Evolutionary conservation across 345 rosid genomes (phyloP).

Genomic region (Kernera saxatilis): DNA sequence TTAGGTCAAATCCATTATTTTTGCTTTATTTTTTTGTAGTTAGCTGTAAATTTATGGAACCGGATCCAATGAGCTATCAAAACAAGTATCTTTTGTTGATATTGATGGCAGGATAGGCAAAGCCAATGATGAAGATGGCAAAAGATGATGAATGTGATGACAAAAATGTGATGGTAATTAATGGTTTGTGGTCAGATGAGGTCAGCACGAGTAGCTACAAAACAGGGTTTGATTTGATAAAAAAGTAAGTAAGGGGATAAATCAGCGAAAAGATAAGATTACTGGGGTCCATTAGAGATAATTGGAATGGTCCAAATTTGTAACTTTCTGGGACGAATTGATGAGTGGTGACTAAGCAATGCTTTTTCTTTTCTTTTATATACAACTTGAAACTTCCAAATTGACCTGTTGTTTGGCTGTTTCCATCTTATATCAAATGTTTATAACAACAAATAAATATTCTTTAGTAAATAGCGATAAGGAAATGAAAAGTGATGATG

Average conservation of each 20-base stretch:
- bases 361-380: constrained; percentile 11
- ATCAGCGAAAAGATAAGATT: constrained; percentile 20
- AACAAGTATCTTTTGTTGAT: constrained; percentile 6
- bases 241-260: constrained; percentile 8
- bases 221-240: constrained; percentile 12
- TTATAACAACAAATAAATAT: neutral
- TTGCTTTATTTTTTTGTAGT: neutral
- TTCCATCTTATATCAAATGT: neutral
- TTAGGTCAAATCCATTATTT: neutral
- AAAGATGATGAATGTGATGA: constrained; percentile 28
- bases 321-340: constrained; percentile 13
- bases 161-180: neutral
- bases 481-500: constrained; percentile 19
- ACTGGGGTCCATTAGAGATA: constrained; percentile 20
- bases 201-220: constrained; percentile 6
- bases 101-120: constrained; percentile 2
- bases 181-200: neutral
- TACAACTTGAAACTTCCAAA: constrained; percentile 25
- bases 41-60: neutral
- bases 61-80: neutral
- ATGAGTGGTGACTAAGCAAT: constrained; percentile 26
- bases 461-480: neutral
- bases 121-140: constrained; percentile 5
- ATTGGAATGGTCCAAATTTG: constrained; percentile 25
- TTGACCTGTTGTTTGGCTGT: constrained; percentile 19